These are phyloP conservation scores for Ramularia collo-cygni DNA, from an alignment of 2,329 filamentous ascomycete genomes.

Conservation along the genomic window DNA sequence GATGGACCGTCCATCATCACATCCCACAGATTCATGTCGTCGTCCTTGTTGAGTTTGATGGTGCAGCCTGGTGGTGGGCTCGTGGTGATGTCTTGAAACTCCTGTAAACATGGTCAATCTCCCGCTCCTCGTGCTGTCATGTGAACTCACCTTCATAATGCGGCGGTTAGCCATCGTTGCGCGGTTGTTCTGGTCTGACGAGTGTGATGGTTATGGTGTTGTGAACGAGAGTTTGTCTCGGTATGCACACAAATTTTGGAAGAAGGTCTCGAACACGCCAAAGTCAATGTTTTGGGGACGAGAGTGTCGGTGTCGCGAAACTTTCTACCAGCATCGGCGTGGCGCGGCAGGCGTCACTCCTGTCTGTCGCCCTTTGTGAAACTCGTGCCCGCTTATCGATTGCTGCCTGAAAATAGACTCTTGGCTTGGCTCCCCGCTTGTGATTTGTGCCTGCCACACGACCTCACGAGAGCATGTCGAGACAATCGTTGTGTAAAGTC, in stretches of 20 bases:
- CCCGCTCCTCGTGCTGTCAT: no score
- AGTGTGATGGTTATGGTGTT: neutral
- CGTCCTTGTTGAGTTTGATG: slow-evolving; percentile 53
- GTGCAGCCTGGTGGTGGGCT: slow-evolving; percentile 52
- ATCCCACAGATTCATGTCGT: slow-evolving; percentile 62
- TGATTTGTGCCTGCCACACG: no score
- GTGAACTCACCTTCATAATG: slow-evolving; percentile 7
- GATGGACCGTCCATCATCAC: slow-evolving; percentile 60
- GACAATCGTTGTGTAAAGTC: no score
- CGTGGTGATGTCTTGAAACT: slow-evolving; percentile 52
- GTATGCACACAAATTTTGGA: no score
- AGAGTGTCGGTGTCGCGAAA: neutral
- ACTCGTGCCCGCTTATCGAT: no score
- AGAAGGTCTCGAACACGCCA: neutral
- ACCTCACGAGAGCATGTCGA: no score
- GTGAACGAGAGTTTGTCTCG: neutral
- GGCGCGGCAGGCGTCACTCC: no score
- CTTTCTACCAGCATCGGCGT: no score
- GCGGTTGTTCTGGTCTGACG: neutral
- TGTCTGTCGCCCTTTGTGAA: no score
- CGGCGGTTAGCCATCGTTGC: slow-evolving; percentile 1
- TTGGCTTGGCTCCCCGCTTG: no score
- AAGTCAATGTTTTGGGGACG: neutral
- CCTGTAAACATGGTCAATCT: slow-evolving; percentile 38
- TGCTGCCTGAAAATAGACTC: no score